Conservation (phyloP, 2,329 filamentous ascomycete species). For the Aspergillus unguis region DNA sequence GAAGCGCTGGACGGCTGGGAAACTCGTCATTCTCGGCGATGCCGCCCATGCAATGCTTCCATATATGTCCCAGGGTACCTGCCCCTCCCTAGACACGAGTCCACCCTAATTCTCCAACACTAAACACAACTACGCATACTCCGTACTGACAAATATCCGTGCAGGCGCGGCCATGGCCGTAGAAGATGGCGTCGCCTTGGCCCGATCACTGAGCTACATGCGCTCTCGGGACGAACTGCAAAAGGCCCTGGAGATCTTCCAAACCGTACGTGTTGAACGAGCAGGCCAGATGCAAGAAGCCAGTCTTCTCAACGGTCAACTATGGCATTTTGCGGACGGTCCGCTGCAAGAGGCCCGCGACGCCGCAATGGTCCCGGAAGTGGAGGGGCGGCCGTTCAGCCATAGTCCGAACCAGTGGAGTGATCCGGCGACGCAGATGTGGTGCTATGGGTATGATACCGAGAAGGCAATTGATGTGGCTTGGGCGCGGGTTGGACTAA, state of each 20-base stretch:
- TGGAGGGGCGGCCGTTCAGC: conserved; percentile 34
- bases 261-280: conserved; percentile 34
- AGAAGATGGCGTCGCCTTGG: conserved; percentile 43
- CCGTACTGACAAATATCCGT: background rate
- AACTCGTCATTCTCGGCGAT: conserved; percentile 42
- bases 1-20: conserved; percentile 20
- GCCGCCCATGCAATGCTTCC: conserved; percentile 47
- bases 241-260: conserved; percentile 37
- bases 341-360: conserved; percentile 43
- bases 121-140: background rate
- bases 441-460: conserved; percentile 51
- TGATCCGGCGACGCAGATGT: conserved; percentile 46
- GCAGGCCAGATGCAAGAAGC: conserved; percentile 44
- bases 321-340: conserved; percentile 50
- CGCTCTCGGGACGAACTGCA: conserved; percentile 23
- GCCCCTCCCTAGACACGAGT: too few species aligned
- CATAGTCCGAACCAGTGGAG: conserved; percentile 50
- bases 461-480: conserved; percentile 36
- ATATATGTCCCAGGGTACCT: conserved; percentile 39
- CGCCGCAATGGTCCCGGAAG: conserved; percentile 41
- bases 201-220: conserved; percentile 31
- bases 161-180: conserved; percentile 44
- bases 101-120: background rate
- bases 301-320: conserved; percentile 45
- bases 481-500: conserved; percentile 9